Conservation (phyloP, 1,139 yeast genomes). For the Saccharomyces uvarum region DNA sequence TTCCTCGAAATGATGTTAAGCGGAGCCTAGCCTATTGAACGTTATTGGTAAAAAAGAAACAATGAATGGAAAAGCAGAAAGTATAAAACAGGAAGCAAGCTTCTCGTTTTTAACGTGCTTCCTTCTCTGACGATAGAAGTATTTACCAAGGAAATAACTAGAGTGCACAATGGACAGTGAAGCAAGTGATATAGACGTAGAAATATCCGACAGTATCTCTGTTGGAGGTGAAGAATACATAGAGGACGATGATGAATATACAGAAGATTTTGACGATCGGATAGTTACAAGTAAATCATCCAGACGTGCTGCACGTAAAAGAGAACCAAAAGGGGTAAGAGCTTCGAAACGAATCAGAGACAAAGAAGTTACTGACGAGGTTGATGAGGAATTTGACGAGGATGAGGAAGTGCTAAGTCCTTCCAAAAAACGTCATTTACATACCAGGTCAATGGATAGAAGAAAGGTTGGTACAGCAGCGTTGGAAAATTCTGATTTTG, state of each 20-base stretch:
- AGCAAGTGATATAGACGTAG: constrained; percentile 11
- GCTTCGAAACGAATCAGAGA: neutral
- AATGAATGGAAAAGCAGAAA: neutral
- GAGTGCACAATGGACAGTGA: constrained; percentile 11
- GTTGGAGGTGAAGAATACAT: constrained; percentile 15
- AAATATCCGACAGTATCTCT: constrained; percentile 4
- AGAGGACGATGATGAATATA: constrained; percentile 15
- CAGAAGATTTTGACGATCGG: constrained; percentile 13
- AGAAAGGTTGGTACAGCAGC: neutral
- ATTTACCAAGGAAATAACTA: neutral
- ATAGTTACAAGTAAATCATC: neutral
- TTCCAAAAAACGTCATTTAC: neutral
- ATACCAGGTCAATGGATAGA: neutral
- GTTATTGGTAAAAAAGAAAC: constrained; percentile 1
- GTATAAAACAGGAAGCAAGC: neutral
- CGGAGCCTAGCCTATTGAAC: neutral
- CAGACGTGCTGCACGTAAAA: neutral
- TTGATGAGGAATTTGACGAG: constrained; percentile 6
- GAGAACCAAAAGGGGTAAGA: neutral
- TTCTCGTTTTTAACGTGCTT: neutral
- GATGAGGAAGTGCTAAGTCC: constrained; percentile 5
- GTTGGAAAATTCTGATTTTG: neutral
- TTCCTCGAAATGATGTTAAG: neutral
- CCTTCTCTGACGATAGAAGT: neutral
- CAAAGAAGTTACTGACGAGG: neutral